phyloP scores from a whole-genome alignment of 2,329 filamentous ascomycete genomes.

The Pyrenophora graminea region DNA sequence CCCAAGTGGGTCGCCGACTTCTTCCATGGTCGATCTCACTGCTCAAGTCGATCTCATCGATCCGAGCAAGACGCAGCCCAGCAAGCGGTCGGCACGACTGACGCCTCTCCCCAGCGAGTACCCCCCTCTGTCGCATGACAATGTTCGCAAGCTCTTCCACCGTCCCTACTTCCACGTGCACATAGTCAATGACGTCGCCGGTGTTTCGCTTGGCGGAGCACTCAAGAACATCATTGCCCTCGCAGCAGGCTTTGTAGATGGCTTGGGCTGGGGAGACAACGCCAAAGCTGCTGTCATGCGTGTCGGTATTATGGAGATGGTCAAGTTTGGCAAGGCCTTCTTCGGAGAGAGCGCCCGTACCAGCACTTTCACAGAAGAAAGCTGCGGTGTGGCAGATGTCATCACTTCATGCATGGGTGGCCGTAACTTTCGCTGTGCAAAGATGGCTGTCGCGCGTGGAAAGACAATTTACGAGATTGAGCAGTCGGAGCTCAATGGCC shows the following conservation, averaged over 20 bases:
- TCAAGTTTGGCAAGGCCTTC: slow-evolving; percentile 92
- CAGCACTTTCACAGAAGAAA: slow-evolving; percentile 94
- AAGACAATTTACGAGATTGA: slow-evolving; percentile 86
- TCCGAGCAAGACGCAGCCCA: slow-evolving; percentile 58
- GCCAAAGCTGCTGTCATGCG: slow-evolving; percentile 99
- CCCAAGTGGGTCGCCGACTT: slow-evolving; percentile 55
- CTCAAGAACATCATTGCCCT: slow-evolving; percentile 97
- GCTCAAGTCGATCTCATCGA: slow-evolving; percentile 56
- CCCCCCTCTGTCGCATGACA: slow-evolving; percentile 81
- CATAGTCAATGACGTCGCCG: slow-evolving; percentile 92
- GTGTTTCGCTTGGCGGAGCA: slow-evolving; percentile 90
- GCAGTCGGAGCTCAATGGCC: slow-evolving; percentile 86
- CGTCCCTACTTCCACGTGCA: slow-evolving; percentile 97
- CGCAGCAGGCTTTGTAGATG: slow-evolving; percentile 92
- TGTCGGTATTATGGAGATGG: slow-evolving; percentile 93
- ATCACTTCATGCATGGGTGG: slow-evolving; percentile 93
- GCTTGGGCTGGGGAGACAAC: slow-evolving; percentile 96
- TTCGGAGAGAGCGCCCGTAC: slow-evolving; percentile 81
- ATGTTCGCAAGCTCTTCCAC: slow-evolving; percentile 87
- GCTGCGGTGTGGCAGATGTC: slow-evolving; percentile 90
- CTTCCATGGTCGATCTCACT: slow-evolving; percentile 55
- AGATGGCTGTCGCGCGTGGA: slow-evolving; percentile 79
- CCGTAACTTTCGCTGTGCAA: slow-evolving; percentile 92
- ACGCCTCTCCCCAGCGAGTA: slow-evolving; percentile 79
- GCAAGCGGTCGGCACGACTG: slow-evolving; percentile 69